Evolutionary conservation across 192 early-diverging fungal species (phyloP).

Genomic region (Backusella sp.): DNA sequence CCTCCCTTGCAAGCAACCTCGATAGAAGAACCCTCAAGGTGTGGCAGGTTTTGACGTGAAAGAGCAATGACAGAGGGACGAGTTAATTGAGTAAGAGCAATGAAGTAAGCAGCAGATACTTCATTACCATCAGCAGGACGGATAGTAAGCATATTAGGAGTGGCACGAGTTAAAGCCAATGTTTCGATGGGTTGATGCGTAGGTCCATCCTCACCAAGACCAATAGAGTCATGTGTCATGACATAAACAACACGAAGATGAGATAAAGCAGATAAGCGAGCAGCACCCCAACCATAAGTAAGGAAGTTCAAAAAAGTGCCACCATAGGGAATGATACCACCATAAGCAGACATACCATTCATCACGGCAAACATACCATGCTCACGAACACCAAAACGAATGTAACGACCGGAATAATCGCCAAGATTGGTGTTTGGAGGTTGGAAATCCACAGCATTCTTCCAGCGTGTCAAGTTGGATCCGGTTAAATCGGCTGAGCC

Average conservation of each 20-base stretch:
- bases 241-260: constrained; percentile 90
- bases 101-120: constrained; percentile 82
- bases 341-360: constrained; percentile 89
- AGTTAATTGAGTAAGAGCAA: constrained; percentile 63
- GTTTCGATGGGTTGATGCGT: constrained; percentile 99
- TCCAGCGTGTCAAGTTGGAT: constrained; percentile 95
- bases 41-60: constrained; percentile 92
- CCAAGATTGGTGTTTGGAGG: constrained; percentile 67
- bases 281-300: constrained; percentile 78
- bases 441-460: constrained; percentile 90
- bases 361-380: constrained; percentile 93
- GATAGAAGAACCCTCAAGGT: constrained; percentile 78
- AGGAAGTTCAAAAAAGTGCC: constrained; percentile 94
- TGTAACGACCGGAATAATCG: constrained; percentile 79
- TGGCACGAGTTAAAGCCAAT: constrained; percentile 80
- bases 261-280: constrained; percentile 86
- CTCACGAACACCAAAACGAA: constrained; percentile 96
- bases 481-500: constrained; percentile 96
- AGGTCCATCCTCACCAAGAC: constrained; percentile 97
- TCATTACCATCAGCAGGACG: constrained; percentile 96
- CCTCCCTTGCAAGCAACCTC: constrained; percentile 83
- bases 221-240: constrained; percentile 99
- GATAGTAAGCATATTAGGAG: constrained; percentile 83
- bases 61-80: constrained; percentile 84
- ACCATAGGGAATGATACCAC: constrained; percentile 81